These are phyloP conservation scores for Pythium apleroticum DNA, from an alignment of 352 stramenopile genomes.

Conservation along the genomic window DNA sequence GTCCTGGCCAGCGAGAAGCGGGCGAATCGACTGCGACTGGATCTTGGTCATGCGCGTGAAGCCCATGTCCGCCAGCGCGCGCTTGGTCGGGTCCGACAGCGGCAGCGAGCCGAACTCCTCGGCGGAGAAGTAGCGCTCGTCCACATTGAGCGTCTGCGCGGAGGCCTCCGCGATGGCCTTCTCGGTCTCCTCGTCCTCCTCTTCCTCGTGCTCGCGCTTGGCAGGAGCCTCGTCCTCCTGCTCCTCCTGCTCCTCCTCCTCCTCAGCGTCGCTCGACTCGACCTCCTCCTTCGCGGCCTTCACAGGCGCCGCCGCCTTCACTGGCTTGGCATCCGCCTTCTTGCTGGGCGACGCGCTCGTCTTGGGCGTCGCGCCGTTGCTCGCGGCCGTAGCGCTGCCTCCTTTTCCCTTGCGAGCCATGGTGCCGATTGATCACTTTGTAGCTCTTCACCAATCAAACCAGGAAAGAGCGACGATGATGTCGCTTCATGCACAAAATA, in stretches of 20 bases:
- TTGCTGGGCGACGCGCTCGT: constrained; percentile 19
- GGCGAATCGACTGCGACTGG: constrained; percentile 95
- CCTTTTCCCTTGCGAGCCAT: constrained; percentile 28
- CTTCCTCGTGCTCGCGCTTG: constrained; percentile 28
- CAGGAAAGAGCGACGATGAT: constrained; percentile 8
- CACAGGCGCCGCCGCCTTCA: not conserved
- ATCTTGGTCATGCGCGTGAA: constrained; percentile 98
- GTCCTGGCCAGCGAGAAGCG: constrained; percentile 95
- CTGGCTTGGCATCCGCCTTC: constrained; percentile 11
- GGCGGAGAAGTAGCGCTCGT: constrained; percentile 86
- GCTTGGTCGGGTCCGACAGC: constrained; percentile 90
- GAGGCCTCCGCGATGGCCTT: constrained; percentile 50
- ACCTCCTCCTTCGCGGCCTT: constrained; percentile 34
- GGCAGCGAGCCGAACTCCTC: constrained; percentile 90
- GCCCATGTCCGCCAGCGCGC: constrained; percentile 86
- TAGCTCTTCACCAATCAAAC: constrained; percentile 33
- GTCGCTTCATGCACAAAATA: constrained; percentile 24
- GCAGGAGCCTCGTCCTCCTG: constrained; percentile 25
- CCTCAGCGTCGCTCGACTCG: constrained; percentile 17
- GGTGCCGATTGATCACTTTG: constrained; percentile 21
- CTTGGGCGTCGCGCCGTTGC: constrained; percentile 11
- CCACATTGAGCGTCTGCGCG: constrained; percentile 43
- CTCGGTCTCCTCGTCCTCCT: constrained; percentile 65
- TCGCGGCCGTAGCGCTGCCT: constrained; percentile 7
- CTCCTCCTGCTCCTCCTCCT: constrained; percentile 19